phyloP scores from a whole-genome alignment of 2,329 filamentous ascomycete species.

The Metarhizium humberi region DNA sequence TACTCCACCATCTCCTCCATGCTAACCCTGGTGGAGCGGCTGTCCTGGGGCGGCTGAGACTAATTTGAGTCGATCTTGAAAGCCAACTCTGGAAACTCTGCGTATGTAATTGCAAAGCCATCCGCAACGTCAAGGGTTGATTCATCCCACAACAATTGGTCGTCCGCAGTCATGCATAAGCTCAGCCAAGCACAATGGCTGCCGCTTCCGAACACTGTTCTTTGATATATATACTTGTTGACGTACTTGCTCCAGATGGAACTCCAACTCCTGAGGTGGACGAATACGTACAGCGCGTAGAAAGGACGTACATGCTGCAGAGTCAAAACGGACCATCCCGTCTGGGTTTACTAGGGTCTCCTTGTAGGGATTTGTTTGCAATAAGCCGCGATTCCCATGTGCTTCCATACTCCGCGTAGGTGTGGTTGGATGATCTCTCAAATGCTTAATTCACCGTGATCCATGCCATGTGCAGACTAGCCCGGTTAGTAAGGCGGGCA shows the following conservation, averaged over 20 bases:
- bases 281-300: no score
- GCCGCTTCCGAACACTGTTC: not conserved
- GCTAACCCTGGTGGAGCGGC: not conserved
- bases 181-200: not conserved
- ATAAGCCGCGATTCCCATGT: not conserved
- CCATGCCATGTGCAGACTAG: not conserved
- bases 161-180: not conserved
- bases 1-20: not conserved
- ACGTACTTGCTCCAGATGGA: no score
- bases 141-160: not conserved
- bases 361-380: not conserved
- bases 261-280: no score
- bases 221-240: no score
- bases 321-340: not conserved
- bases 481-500: not conserved
- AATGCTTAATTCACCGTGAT: not conserved
- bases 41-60: not conserved
- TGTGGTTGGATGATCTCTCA: not conserved
- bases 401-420: not conserved
- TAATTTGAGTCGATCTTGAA: not conserved
- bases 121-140: not conserved
- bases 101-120: not conserved
- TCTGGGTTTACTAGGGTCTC: not conserved
- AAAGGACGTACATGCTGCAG: not conserved
- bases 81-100: not conserved